Evolutionary conservation across 169 alveolate species (phyloP).

Genomic region (Cyclospora cayetanensis): DNA sequence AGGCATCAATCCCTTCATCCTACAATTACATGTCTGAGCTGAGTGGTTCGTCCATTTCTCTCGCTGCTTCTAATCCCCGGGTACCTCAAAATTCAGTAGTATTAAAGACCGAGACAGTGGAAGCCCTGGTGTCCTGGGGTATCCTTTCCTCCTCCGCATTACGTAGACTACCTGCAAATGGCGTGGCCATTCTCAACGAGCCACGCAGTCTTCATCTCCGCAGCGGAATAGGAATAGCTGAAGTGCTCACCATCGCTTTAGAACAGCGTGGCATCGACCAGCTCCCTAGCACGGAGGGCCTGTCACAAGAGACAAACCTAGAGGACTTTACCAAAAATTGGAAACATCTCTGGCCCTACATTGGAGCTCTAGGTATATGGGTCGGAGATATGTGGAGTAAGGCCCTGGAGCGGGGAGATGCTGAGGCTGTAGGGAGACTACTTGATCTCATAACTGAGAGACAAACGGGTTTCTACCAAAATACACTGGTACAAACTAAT

Average conservation of each 20-base stretch:
- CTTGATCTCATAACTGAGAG: slow-evolving; percentile 8
- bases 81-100: neutral
- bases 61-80: neutral
- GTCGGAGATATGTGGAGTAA: slow-evolving; percentile 16
- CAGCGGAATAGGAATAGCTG: slow-evolving; percentile 28
- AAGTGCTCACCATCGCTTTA: neutral
- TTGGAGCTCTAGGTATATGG: slow-evolving; percentile 23
- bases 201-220: slow-evolving; percentile 37
- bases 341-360: neutral
- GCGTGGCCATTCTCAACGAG: neutral
- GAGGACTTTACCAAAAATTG: neutral
- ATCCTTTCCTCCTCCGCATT: neutral
- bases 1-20: no score
- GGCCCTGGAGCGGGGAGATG: slow-evolving; percentile 22
- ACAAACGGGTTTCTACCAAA: neutral
- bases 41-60: no score
- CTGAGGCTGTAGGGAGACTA: slow-evolving; percentile 18
- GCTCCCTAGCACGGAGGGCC: slow-evolving; percentile 7
- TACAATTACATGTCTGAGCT: no score
- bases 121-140: slow-evolving; percentile 11
- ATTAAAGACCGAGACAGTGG: neutral
- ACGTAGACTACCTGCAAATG: neutral
- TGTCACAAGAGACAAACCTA: slow-evolving; percentile 7
- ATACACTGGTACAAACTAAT: neutral
- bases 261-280: slow-evolving; percentile 18